Evolutionary conservation across 2,329 filamentous ascomycete species (phyloP).

Genomic region (Fusarium veterinarium): DNA sequence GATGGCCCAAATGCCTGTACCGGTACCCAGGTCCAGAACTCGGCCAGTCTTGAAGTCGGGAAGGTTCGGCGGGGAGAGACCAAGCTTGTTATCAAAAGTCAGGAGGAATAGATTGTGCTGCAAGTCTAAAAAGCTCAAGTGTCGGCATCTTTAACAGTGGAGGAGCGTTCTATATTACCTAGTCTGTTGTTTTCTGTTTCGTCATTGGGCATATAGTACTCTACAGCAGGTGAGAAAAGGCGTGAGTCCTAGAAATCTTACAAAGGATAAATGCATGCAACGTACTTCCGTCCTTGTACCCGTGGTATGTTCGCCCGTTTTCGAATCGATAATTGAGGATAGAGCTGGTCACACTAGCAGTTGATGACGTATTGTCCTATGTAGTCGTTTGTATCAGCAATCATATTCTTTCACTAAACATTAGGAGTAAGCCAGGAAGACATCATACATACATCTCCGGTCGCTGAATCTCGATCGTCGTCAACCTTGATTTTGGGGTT

Average conservation of each 20-base stretch:
- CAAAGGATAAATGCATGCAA: background rate
- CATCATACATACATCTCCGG: too few species aligned
- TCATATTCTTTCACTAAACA: too few species aligned
- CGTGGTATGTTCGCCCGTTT: background rate
- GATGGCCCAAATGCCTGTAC: background rate
- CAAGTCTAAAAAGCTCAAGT: background rate
- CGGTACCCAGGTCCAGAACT: constrained; percentile 8
- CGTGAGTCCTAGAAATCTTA: background rate
- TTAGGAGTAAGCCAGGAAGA: too few species aligned
- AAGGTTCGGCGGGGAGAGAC: background rate
- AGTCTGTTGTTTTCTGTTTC: background rate
- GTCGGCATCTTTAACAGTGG: background rate
- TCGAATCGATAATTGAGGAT: background rate
- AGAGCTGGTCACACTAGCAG: background rate
- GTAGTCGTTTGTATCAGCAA: background rate
- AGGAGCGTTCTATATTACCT: background rate
- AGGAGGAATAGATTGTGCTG: constrained; percentile 15
- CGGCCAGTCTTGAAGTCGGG: background rate
- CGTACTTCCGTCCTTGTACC: background rate
- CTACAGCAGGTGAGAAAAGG: background rate
- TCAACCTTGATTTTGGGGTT: too few species aligned
- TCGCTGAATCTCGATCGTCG: too few species aligned
- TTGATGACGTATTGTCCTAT: background rate
- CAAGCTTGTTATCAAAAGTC: constrained; percentile 14
- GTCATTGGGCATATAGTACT: background rate